A percentile compares a stretch with the other conserved stretches of the same genome.
phyloP scores from a whole-genome alignment of 768 basidiomycete species.

The Porphyrellus cyaneotinctus region DNA sequence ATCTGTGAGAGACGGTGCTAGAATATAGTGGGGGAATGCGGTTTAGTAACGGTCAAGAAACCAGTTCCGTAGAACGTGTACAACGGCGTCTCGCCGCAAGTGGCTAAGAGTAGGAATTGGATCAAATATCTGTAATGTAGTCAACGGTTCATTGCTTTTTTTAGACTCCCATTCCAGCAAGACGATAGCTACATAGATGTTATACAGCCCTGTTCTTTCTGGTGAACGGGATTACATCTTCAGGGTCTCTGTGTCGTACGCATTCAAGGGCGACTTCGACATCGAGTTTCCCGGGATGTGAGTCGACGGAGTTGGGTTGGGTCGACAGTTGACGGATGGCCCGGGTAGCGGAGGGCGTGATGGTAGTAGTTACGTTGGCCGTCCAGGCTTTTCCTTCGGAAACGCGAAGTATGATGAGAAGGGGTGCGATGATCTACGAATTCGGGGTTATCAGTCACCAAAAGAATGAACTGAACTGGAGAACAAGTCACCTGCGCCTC shows the following conservation, averaged over 20 bases:
- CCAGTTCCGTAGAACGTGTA: too few relatives aligned
- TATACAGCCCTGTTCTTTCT: conserved; percentile 2
- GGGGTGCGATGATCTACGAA: conserved; percentile 41
- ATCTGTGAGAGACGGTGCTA: too few relatives aligned
- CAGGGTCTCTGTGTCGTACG: neutral
- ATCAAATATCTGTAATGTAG: too few relatives aligned
- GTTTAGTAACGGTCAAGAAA: too few relatives aligned
- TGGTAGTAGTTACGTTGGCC: conserved; percentile 12
- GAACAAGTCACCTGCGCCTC: conserved; percentile 23
- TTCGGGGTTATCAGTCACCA: neutral
- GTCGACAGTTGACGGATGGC: conserved; percentile 7
- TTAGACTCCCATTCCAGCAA: too few relatives aligned
- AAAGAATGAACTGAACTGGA: neutral
- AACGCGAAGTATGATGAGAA: conserved; percentile 46
- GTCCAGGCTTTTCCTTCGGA: conserved; percentile 44
- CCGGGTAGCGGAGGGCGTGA: neutral
- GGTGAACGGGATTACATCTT: neutral
- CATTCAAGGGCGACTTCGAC: conserved; percentile 17
- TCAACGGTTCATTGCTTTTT: too few relatives aligned
- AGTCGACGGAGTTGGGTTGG: neutral
- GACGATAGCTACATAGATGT: neutral
- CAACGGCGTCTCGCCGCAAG: too few relatives aligned
- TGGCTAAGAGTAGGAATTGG: too few relatives aligned
- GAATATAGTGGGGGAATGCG: too few relatives aligned
- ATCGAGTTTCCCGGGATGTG: conserved; percentile 5